Evolutionary conservation across 1,139 yeast species (phyloP), one percentile per base, ranked within the genome.

Genomic region (Nakaseomyces uthaithaninus): DNA sequence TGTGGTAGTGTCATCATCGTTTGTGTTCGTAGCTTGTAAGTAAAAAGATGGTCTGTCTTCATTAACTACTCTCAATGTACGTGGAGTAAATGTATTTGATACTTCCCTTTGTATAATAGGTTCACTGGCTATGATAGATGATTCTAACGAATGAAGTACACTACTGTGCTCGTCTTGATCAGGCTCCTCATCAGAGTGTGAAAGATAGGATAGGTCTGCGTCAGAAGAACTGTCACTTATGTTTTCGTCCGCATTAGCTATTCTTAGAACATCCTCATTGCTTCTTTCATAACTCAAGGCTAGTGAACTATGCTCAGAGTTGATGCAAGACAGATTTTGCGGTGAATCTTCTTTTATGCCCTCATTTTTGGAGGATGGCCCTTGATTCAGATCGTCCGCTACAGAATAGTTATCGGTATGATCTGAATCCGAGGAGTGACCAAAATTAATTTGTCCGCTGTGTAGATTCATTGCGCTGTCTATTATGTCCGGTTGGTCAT

Each of bases 11-110:
- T 27, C 26, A 17, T 47, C 52, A 25, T 51, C 51, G 5, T 47
- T 45, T 17, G 42, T 45, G 24, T 49, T 52, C 3, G 40, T 49
- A 22, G 41, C 42, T 27, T 48, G 44, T 4, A 57, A 36, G 36
- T 45, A 54, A 41, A 58, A 59, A 3, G 45, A 51, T 2, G 60
- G 54, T 11, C 50, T 48, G 28, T 54, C 58, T 33, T 55, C 60
- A 25, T 59, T 59, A 2, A 54, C 61, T 9, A 59, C 57, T 33
- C 63, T 49, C 31, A 54, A 55, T 10, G 41, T 48, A 20, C 33
- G 24, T 2, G 35, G n/a, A 12, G 25, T 16, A 23, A 22, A 23
- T 14, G 19, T 20, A 24, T 12, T 20, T 4, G 35, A 19, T n/a
- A 10, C 7, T 19, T 31, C 25, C 20, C 25, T 19, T 14, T 7